These are phyloP conservation scores for Alternaria sp. DNA, from an alignment of 2,329 filamentous ascomycete species.

Conservation along the genomic window DNA sequence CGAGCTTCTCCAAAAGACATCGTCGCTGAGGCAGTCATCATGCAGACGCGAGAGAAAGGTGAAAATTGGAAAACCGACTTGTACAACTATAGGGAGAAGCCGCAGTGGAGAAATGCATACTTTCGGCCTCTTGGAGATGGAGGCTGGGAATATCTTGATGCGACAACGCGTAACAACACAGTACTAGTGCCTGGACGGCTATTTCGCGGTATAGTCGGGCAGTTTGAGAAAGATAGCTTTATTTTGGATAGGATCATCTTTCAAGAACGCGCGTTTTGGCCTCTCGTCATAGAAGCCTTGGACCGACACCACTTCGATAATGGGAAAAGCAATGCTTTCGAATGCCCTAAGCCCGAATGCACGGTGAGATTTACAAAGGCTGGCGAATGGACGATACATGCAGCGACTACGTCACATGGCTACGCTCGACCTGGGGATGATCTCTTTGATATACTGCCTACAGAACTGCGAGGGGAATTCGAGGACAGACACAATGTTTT, in stretches of 20 bases:
- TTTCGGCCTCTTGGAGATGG: background rate
- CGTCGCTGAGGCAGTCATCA: background rate
- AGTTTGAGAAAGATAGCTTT: background rate
- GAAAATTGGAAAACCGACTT: background rate
- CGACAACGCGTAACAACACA: background rate
- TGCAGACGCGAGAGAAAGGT: background rate
- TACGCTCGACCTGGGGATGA: background rate
- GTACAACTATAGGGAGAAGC: background rate
- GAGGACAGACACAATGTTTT: background rate
- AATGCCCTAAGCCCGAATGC: conserved; percentile 15
- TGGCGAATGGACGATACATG: conserved; percentile 25
- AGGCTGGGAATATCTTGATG: background rate
- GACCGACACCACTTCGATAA: conserved; percentile 21
- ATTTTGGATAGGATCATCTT: background rate
- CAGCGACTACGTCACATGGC: conserved; percentile 9
- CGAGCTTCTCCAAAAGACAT: conserved; percentile 11
- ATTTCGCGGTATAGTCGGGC: background rate
- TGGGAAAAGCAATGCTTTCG: conserved; percentile 4
- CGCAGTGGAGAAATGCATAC: background rate
- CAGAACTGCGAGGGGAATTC: background rate
- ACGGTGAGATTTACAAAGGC: conserved; percentile 14
- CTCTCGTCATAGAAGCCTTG: conserved; percentile 21
- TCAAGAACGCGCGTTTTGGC: conserved; percentile 6
- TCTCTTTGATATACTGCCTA: background rate
- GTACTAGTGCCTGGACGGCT: background rate